Evolutionary conservation across 2,329 filamentous ascomycete genomes (phyloP), one percentile per base, ranked within the genome.

Genomic region (Botrytis deweyae): DNA sequence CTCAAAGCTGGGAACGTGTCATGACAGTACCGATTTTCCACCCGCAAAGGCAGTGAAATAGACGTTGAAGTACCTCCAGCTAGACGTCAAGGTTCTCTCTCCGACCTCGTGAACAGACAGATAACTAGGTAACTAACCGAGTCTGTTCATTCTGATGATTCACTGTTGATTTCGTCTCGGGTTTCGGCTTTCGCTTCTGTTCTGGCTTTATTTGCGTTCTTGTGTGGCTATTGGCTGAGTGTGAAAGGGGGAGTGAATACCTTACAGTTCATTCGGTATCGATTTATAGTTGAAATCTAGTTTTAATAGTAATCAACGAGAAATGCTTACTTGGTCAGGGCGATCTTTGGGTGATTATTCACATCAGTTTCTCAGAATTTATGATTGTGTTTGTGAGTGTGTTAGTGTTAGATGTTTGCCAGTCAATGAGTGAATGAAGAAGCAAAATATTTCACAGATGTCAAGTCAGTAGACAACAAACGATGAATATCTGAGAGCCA

Each of bases 361-460:
- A 58, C 1, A 33, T 5, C 4, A 4, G 2, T 1, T 29, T 8
- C 14, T 3, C 33, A 6, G 33, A 2, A 22, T 36, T 25, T 3
- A 36, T 61, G 3, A 36, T 59, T 36, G 18, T 59, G 4, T 36
- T 36, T 36, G 4, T 62, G 22, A 16, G n/a, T 38, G 9, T 40
- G 25, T 62, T 40, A 25, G 58, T 12, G 9, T 9, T 36, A 5
- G 7, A 7, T 16, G 12, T 25, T 3, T 62, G 22, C 3, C 1
- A 62, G 36, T 20, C 18, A 22, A 36, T 6, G 20, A 61, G 33
- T 25, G 33, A 38, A 38, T 8, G 22, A 14, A 62, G 18, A 18
- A 29, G 16, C 0, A n/a, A 29, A 6, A 55, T 55, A 46, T 20
- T 29, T 55, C 7, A 58, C 16, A 9, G 9, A 18, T 33, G 14